Conservation (phyloP, 805 yeast genomes). For the Brettanomyces sp. region DNA sequence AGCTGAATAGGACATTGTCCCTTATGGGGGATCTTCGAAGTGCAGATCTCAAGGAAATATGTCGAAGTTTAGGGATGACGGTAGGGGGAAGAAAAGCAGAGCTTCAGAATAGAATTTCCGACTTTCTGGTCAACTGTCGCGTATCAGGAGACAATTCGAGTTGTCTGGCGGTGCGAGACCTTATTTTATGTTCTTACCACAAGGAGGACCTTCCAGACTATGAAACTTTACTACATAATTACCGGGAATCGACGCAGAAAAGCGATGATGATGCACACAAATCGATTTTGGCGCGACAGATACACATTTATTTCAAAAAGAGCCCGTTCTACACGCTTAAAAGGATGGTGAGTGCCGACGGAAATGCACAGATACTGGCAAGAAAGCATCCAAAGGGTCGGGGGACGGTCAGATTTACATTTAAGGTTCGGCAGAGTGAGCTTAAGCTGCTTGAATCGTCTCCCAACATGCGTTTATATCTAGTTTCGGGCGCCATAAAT, state of each 20-base stretch:
- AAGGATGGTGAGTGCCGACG: conserved; percentile 31
- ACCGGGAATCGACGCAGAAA: not conserved
- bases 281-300: not conserved
- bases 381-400: conserved; percentile 31
- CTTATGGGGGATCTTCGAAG: conserved; percentile 34
- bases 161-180: conserved; percentile 33
- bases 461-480: conserved; percentile 30
- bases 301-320: conserved; percentile 37
- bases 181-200: conserved; percentile 29
- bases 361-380: conserved; percentile 35
- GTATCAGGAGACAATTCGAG: conserved; percentile 30
- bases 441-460: conserved; percentile 24
- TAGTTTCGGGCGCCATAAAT: conserved; percentile 43
- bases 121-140: conserved; percentile 34
- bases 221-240: not conserved
- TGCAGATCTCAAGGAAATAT: conserved; percentile 42
- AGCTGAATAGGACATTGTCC: conserved; percentile 20
- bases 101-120: conserved; percentile 43
- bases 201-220: conserved; percentile 3
- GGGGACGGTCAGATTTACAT: conserved; percentile 34
- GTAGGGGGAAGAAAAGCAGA: conserved; percentile 54
- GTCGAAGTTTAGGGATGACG: conserved; percentile 40
- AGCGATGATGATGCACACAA: not conserved
- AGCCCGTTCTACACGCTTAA: conserved; percentile 49
- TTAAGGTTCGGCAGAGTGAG: conserved; percentile 37